Conservation (phyloP, 1,139 yeast genomes). For the Yamadazyma aaseri region DNA sequence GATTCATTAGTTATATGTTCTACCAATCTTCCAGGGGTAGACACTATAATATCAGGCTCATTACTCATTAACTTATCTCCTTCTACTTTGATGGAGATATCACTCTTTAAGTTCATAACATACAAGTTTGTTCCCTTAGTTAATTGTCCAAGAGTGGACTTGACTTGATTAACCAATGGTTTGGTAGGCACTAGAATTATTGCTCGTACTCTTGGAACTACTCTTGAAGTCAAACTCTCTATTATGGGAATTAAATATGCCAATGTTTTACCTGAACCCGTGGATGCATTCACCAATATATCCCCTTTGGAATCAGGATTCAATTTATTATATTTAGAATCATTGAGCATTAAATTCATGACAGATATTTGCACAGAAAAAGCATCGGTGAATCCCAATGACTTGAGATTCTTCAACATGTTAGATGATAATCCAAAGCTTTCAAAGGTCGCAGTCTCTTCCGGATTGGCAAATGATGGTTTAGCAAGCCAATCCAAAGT, state of each 20-base stretch:
- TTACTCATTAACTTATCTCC: slow-evolving; percentile 41
- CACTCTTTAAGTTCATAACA: slow-evolving; percentile 57
- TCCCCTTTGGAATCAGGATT: slow-evolving; percentile 69
- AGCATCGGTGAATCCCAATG: slow-evolving; percentile 51
- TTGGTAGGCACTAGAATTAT: slow-evolving; percentile 85
- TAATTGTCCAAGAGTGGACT: slow-evolving; percentile 56
- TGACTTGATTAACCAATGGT: slow-evolving; percentile 83
- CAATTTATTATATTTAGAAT: slow-evolving; percentile 42
- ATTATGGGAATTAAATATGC: slow-evolving; percentile 86
- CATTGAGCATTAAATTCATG: slow-evolving; percentile 54
- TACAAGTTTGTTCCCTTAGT: slow-evolving; percentile 67
- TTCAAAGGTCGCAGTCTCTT: slow-evolving; percentile 37
- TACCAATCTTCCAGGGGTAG: slow-evolving; percentile 93
- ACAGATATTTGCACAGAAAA: slow-evolving; percentile 80
- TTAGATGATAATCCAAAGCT: slow-evolving; percentile 40
- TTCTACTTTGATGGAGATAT: slow-evolving; percentile 68
- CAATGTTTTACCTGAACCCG: slow-evolving; percentile 95
- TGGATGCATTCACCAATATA: slow-evolving; percentile 84
- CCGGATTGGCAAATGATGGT: slow-evolving; percentile 57
- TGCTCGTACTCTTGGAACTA: slow-evolving; percentile 75
- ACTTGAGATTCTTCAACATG: slow-evolving; percentile 46
- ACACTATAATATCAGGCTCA: slow-evolving; percentile 74
- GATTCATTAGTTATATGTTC: slow-evolving; percentile 63
- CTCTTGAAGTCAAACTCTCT: slow-evolving; percentile 59
- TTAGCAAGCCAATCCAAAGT: slow-evolving; percentile 64